Percentiles rank a stretch among this genome's conserved stretches.
phyloP scores from a whole-genome alignment of 768 basidiomycete species.

The Clitopilus hobsonii region DNA sequence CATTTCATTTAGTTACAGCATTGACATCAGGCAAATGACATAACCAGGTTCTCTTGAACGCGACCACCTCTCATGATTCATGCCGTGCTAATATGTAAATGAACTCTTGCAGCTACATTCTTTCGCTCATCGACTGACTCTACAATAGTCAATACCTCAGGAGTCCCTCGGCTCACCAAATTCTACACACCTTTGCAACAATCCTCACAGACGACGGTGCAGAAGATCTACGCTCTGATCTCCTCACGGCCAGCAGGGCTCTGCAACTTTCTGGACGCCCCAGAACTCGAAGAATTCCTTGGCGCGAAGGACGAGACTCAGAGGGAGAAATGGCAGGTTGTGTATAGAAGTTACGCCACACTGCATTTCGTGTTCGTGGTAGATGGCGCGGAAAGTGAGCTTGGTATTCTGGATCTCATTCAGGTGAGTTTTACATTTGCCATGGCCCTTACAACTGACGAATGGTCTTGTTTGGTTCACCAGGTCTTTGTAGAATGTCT shows the following conservation, averaged over 20 bases:
- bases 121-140: constrained; percentile 3
- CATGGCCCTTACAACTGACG: not conserved
- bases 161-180: constrained; percentile 78
- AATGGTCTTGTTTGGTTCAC: not conserved
- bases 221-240: constrained; percentile 88
- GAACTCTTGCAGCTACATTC: not conserved
- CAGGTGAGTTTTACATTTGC: constrained; percentile 61
- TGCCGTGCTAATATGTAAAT: constrained; percentile 78
- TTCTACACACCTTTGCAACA: constrained; percentile 82
- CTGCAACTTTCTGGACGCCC: constrained; percentile 96
- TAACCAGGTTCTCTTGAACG: not conserved
- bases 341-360: constrained; percentile 95
- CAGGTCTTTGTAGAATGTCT: constrained; percentile 97
- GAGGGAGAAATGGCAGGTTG: constrained; percentile 72
- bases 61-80: constrained; percentile 57
- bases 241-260: constrained; percentile 74
- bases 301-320: constrained; percentile 48
- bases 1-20: constrained; percentile 10
- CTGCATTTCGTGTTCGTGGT: constrained; percentile 97
- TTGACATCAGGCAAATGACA: not conserved
- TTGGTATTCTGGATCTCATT: constrained; percentile 93
- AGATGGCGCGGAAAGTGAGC: constrained; percentile 92
- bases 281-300: constrained; percentile 74
- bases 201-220: constrained; percentile 63
- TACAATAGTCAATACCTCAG: constrained; percentile 82